These are phyloP conservation scores for Irpex sp. DNA, from an alignment of 1,284 basidiomycete species.

Conservation along the genomic window DNA sequence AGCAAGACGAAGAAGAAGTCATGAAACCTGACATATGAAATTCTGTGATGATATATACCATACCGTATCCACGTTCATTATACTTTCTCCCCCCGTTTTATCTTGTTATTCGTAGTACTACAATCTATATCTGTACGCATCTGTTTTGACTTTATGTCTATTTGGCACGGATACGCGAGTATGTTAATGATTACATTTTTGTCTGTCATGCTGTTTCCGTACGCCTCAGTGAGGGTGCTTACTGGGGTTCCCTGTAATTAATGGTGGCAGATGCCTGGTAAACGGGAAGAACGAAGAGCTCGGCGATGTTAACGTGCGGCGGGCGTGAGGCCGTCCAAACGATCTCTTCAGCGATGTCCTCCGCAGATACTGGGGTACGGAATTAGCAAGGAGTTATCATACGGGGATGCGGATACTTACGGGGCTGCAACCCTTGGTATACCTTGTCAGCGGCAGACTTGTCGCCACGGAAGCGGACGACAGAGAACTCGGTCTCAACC, in stretches of 20 bases:
- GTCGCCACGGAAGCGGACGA: slow-evolving; percentile 87
- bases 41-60: neutral
- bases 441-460: slow-evolving; percentile 78
- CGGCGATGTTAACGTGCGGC: slow-evolving; percentile 83
- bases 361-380: slow-evolving; percentile 56
- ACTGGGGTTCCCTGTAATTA: slow-evolving; percentile 46
- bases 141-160: slow-evolving; percentile 7
- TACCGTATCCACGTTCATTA: neutral
- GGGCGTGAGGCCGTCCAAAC: slow-evolving; percentile 92
- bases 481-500: slow-evolving; percentile 92
- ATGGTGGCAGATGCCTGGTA: slow-evolving; percentile 78
- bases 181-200: slow-evolving; percentile 13
- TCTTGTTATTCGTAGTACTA: neutral
- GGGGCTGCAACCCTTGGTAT: slow-evolving; percentile 82
- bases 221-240: slow-evolving; percentile 11
- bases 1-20: slow-evolving; percentile 43
- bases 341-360: slow-evolving; percentile 95
- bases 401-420: slow-evolving; percentile 40
- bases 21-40: slow-evolving; percentile 1
- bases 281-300: slow-evolving; percentile 75
- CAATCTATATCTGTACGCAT: slow-evolving; percentile 9
- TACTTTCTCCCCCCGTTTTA: neutral
- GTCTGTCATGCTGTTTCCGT: neutral
- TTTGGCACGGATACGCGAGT: neutral
- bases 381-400: neutral